Base-by-base conservation (phyloP, 192 early-diverging fungal species). In the Coemansia sp. region DNA sequence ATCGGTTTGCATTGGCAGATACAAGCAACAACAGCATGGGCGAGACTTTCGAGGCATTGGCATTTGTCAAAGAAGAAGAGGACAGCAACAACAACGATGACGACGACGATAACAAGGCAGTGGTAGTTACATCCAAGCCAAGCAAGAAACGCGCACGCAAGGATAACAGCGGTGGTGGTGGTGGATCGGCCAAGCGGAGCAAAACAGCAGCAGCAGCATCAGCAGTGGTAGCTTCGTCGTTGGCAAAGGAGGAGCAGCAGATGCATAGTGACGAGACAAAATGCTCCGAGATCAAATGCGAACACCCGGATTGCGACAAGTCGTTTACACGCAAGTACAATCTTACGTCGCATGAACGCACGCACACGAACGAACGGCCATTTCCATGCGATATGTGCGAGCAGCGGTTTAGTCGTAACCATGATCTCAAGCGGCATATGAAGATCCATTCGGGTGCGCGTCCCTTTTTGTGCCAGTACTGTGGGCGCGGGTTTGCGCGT, bases 321-420 rank as follows among this genome's bases (percentile, higher is more conserved):
- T 83, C 85, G 14, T 98, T 98, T 77, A 91, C 91, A 7, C 85
- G 95, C 35, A 86, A 86, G 24, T 98, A 94, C 68, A 98, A 96
- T 81, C 79, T 98, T 19, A 91, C 92, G 67, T 89, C 88, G 27
- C 94, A 98, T 63, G 84, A 89, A 56, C 76, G 87, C 36, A 92
- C 91, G 14, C 95, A 97, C 78, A 89, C 89, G 0, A 85, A 87
- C 39, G 89, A 90, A 60, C 84, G 91, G 14, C 90, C 91, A 0
- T 95, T 86, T 77, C 77, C 80, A 19, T 91, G 90, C 71, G 72
- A 74, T 12, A 72, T 73, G 25, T 94, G 93, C 74, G 77, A 82
- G 38, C 74, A 81, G 64, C 77, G 90, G 17, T 94, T 94, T 60
- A 84, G 86, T 37, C 79, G 93, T 56, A 90, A 93, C 67, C 93